A percentile compares a stretch with the other conserved stretches of the same genome.
phyloP scores from a whole-genome alignment of 176 grass and related monocot genomes.

The Tillandsia leiboldiana region DNA sequence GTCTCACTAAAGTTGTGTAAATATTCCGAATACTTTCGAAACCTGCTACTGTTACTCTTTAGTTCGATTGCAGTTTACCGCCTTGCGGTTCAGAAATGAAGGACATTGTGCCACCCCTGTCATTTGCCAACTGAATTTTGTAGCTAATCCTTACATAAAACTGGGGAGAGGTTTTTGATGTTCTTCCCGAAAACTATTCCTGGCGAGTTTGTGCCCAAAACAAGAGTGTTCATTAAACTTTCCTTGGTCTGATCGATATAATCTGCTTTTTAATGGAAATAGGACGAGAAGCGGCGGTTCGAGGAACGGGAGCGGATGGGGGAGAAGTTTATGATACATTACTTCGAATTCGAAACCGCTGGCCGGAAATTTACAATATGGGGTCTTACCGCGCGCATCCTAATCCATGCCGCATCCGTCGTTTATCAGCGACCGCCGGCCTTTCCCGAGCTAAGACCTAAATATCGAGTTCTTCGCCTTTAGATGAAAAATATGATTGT shows the following conservation, averaged over 20 bases:
- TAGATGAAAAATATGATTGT: slow-evolving; percentile 16
- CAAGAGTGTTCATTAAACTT: neutral
- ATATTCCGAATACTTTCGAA: too few species aligned
- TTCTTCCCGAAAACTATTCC: too few species aligned
- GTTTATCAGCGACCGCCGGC: slow-evolving; percentile 38
- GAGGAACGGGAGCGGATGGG: slow-evolving; percentile 62
- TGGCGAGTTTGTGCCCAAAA: too few species aligned
- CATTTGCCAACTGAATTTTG: too few species aligned
- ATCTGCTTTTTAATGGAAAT: neutral
- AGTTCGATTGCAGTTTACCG: too few species aligned
- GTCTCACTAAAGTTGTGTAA: too few species aligned
- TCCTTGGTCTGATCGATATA: neutral
- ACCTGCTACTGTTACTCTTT: too few species aligned
- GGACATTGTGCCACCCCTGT: too few species aligned
- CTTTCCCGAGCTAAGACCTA: slow-evolving; percentile 40
- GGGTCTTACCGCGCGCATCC: slow-evolving; percentile 53
- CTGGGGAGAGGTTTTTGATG: too few species aligned
- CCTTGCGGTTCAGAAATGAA: too few species aligned
- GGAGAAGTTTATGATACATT: slow-evolving; percentile 40
- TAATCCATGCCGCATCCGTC: slow-evolving; percentile 57
- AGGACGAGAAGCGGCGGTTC: slow-evolving; percentile 45
- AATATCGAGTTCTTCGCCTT: slow-evolving; percentile 34
- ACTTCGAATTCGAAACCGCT: slow-evolving; percentile 36
- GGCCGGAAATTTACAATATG: slow-evolving; percentile 43
- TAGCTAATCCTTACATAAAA: too few species aligned